phyloP scores from a whole-genome alignment of 2,329 filamentous ascomycete genomes.

The Xylariales sp. region DNA sequence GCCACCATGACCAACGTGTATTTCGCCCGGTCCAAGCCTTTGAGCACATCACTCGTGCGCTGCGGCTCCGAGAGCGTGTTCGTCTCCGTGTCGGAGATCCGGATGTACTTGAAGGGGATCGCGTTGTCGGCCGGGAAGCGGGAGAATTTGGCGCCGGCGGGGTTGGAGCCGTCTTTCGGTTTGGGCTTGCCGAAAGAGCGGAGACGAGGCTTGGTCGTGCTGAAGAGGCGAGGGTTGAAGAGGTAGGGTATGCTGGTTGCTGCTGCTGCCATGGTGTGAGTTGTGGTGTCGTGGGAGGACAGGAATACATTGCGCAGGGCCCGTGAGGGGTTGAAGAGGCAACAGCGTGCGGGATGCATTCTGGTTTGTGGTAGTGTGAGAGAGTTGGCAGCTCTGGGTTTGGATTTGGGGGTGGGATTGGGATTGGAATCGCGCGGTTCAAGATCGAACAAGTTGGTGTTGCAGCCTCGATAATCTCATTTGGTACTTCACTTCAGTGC shows the following conservation, averaged over 20 bases:
- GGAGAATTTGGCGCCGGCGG: neutral
- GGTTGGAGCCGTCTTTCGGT: neutral
- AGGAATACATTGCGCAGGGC: conserved; percentile 24
- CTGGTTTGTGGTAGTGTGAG: neutral
- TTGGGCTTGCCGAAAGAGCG: conserved; percentile 9
- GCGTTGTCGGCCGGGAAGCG: conserved; percentile 37
- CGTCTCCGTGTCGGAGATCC: conserved; percentile 22
- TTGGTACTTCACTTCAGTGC: no score
- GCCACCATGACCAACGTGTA: conserved; percentile 24
- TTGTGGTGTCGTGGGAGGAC: conserved; percentile 15
- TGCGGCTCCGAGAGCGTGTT: conserved; percentile 17
- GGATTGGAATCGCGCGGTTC: neutral
- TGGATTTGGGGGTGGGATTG: neutral
- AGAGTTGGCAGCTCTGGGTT: neutral
- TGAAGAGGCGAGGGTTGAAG: conserved; percentile 11
- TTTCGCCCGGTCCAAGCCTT: conserved; percentile 13
- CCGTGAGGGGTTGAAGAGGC: conserved; percentile 22
- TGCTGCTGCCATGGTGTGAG: conserved; percentile 11
- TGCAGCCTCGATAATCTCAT: neutral
- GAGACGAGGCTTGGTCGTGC: conserved; percentile 11
- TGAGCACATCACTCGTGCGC: conserved; percentile 14
- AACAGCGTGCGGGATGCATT: conserved; percentile 21
- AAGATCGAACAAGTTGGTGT: no score
- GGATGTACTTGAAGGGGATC: conserved; percentile 34
- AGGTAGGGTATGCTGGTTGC: conserved; percentile 4